These are phyloP conservation scores for Citropsis articulata DNA, from an alignment of 345 rosid genomes.

Conservation along the genomic window DNA sequence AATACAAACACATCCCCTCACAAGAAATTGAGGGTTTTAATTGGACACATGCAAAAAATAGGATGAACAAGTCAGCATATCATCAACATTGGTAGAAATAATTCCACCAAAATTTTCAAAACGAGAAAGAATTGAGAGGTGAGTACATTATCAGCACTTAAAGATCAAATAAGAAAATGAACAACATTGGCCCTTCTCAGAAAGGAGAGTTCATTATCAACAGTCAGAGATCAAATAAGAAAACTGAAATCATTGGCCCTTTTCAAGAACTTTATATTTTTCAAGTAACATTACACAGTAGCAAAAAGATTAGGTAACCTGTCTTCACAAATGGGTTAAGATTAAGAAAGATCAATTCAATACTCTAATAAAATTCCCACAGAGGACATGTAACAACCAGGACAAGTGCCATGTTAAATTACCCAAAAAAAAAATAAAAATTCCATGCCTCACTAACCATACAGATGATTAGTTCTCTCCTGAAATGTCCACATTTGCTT, in stretches of 20 bases:
- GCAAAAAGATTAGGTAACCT: too few species aligned
- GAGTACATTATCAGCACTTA: neutral
- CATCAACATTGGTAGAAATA: neutral
- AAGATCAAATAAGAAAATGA: neutral
- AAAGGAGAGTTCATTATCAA: too few species aligned
- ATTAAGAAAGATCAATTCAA: neutral
- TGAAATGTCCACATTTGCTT: neutral
- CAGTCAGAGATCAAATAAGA: neutral
- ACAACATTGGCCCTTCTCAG: neutral
- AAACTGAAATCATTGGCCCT: neutral
- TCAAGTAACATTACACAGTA: neutral
- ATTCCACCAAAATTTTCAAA: neutral
- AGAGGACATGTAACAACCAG: neutral
- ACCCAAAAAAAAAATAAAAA: neutral
- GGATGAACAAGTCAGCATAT: neutral
- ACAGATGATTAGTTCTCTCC: neutral
- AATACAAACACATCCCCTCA: neutral
- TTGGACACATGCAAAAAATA: neutral
- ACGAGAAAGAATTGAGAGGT: neutral
- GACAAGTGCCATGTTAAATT: neutral
- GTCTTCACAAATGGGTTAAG: neutral
- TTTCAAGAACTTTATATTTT: neutral
- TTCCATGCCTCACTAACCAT: neutral
- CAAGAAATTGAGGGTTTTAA: neutral
- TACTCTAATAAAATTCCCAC: neutral